Conservation (phyloP, 108 stramenopile genomes). For the Bacterosira constricta region DNA sequence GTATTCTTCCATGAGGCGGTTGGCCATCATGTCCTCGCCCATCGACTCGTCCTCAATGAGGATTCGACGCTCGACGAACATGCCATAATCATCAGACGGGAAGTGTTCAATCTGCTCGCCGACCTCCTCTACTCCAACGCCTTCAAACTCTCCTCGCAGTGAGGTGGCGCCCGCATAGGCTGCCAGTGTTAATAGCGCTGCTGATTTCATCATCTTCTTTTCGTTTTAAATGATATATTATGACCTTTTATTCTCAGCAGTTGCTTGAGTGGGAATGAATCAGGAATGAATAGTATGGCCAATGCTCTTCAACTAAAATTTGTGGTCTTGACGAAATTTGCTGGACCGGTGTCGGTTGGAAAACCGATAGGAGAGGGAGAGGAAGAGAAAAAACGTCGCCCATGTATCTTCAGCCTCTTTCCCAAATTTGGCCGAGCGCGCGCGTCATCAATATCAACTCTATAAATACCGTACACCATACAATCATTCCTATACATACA, state of each 20-base stretch:
- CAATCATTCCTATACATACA: too few relatives aligned
- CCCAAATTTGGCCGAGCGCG: too few relatives aligned
- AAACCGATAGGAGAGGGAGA: too few relatives aligned
- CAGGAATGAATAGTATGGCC: too few relatives aligned
- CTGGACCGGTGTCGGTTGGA: too few relatives aligned
- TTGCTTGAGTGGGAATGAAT: neutral
- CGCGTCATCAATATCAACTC: too few relatives aligned
- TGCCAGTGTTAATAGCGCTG: neutral
- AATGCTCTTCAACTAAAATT: too few relatives aligned
- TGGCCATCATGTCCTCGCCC: neutral
- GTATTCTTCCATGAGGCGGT: too few relatives aligned
- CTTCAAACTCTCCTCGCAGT: neutral
- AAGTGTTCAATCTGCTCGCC: slow-evolving; percentile 29
- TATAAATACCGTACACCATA: too few relatives aligned
- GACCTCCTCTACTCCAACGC: neutral
- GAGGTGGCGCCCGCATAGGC: neutral
- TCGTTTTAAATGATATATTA: neutral
- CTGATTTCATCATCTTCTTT: neutral
- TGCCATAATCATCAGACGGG: neutral
- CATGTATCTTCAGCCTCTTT: too few relatives aligned
- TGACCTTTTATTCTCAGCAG: neutral
- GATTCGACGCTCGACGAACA: neutral
- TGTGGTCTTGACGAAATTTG: too few relatives aligned
- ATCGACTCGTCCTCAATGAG: neutral
- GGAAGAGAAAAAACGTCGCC: too few relatives aligned